These are phyloP conservation scores for Lachancea cidri DNA, from an alignment of 805 yeast species.

Conservation along the genomic window DNA sequence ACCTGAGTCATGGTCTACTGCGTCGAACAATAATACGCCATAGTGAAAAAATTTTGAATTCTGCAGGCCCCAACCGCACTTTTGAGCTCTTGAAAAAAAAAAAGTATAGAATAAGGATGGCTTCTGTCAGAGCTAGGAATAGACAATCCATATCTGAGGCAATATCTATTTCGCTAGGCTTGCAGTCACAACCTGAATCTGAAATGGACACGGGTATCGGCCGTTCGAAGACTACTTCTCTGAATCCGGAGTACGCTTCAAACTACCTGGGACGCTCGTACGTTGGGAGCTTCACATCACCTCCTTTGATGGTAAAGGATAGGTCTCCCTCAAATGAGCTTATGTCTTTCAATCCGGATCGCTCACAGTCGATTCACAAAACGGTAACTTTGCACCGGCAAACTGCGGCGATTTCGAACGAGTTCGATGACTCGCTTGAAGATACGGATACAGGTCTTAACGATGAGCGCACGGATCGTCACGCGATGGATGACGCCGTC, in stretches of 20 bases:
- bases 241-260: conserved; percentile 1
- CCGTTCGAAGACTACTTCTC: background rate
- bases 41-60: background rate
- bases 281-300: conserved; percentile 24
- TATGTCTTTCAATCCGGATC: conserved; percentile 3
- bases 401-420: conserved; percentile 31
- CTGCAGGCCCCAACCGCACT: too few relatives aligned
- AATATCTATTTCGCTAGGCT: conserved; percentile 28
- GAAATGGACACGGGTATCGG: conserved; percentile 1
- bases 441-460: conserved; percentile 1
- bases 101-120: conserved; percentile 2
- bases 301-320: conserved; percentile 8
- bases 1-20: background rate
- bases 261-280: conserved; percentile 29
- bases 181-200: conserved; percentile 16
- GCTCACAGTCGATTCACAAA: conserved; percentile 20
- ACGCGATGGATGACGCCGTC: too few relatives aligned
- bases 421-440: conserved; percentile 17
- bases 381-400: conserved; percentile 28
- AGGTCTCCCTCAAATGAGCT: conserved; percentile 2
- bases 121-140: conserved; percentile 4
- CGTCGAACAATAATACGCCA: background rate
- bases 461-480: too few relatives aligned
- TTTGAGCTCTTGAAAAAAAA: too few relatives aligned
- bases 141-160: conserved; percentile 26